Percentiles rank a stretch among this genome's conserved stretches.
Evolutionary conservation across 345 rosid species (phyloP).

Genomic region (Ricinus communis): DNA sequence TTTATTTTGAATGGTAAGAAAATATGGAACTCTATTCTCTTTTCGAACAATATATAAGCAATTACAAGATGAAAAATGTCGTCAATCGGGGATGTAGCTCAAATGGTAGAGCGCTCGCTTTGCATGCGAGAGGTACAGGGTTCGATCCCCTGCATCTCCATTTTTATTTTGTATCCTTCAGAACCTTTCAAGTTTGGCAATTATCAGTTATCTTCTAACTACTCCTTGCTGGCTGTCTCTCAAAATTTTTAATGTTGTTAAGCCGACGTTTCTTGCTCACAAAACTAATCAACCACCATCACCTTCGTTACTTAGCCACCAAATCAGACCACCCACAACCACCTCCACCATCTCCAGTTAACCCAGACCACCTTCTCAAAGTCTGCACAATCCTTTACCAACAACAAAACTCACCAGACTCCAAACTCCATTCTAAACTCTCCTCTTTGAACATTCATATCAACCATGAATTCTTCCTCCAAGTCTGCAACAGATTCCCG

Average conservation of each 20-base stretch:
- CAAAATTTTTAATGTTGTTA: background rate
- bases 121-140: slow-evolving; percentile 92
- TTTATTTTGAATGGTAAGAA: no score
- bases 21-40: no score
- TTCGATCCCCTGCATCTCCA: slow-evolving; percentile 91
- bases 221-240: no score
- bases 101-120: slow-evolving; percentile 69
- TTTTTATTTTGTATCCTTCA: background rate
- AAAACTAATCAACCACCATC: slow-evolving; percentile 1
- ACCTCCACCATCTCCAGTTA: slow-evolving; percentile 33
- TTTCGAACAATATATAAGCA: no score
- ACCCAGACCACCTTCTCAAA: slow-evolving; percentile 55
- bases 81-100: slow-evolving; percentile 32
- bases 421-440: slow-evolving; percentile 61
- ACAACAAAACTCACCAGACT: slow-evolving; percentile 63
- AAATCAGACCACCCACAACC: slow-evolving; percentile 5
- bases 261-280: background rate
- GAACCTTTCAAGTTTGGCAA: background rate
- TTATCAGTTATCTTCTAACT: no score
- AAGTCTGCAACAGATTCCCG: slow-evolving; percentile 78
- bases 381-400: slow-evolving; percentile 84
- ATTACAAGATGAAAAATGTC: no score
- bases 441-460: slow-evolving; percentile 39
- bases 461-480: slow-evolving; percentile 79
- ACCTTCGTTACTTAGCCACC: slow-evolving; percentile 15